phyloP scores from a whole-genome alignment of 2,329 filamentous ascomycete species.

The Arthroderma sp. region DNA sequence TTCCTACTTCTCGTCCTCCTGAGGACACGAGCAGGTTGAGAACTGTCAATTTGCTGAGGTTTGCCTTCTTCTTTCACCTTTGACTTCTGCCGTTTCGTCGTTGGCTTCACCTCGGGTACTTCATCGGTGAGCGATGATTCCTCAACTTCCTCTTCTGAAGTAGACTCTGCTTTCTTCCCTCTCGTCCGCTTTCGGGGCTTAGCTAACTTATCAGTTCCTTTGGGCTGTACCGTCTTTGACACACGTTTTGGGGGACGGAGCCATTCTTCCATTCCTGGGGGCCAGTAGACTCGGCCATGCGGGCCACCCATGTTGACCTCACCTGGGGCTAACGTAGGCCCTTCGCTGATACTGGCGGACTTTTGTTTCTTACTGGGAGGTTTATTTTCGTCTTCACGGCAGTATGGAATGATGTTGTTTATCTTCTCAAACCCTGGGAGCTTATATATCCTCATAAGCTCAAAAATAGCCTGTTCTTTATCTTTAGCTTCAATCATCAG shows the following conservation, averaged over 20 bases:
- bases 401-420: constrained; percentile 65
- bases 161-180: neutral
- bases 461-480: constrained; percentile 92
- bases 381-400: constrained; percentile 63
- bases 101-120: neutral
- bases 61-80: neutral
- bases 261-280: constrained; percentile 81
- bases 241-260: constrained; percentile 59
- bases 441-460: constrained; percentile 79
- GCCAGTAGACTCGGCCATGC: constrained; percentile 78
- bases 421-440: constrained; percentile 67
- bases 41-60: neutral
- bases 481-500: constrained; percentile 99
- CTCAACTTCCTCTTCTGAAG: neutral
- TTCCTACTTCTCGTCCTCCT: neutral
- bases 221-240: constrained; percentile 5
- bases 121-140: neutral
- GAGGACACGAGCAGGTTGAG: neutral
- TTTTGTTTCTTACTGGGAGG: constrained; percentile 38
- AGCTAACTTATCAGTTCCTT: neutral
- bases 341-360: constrained; percentile 33
- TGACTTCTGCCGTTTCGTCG: neutral
- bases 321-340: constrained; percentile 42
- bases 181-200: neutral
- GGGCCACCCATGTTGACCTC: constrained; percentile 80